Base-by-base conservation (phyloP, 2,329 filamentous ascomycete species). In the Stemphylium vesicarium region DNA sequence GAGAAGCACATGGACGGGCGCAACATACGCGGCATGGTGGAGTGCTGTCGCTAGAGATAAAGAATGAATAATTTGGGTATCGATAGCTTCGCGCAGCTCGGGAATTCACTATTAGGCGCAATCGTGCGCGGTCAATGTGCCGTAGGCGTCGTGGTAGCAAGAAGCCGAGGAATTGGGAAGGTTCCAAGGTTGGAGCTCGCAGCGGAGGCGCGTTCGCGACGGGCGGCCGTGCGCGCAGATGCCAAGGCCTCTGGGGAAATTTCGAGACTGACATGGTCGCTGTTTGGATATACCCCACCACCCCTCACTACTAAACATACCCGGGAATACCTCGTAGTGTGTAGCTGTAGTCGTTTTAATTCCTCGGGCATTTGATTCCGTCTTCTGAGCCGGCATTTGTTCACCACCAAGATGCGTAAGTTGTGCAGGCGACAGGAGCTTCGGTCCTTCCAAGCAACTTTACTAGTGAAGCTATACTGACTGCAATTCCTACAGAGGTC, bases 401-500 rank as follows among this genome's bases (percentile, higher is more conserved):
- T 47, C 69, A 73, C 52, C 36, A 74, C 74, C 68, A 73, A 71
- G 59, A 77, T 77, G 75, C 70, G 75, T 77, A 72, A 67, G 75
- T 77, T 32, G 10, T 55, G 24, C 39, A 54, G 56, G 49, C 59
- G 56, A 40, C 63, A 55, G 35, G 36, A 46, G 29, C 43, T 50
- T 31, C 24, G 59, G 64, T 60, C 33, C 59, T 55, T 52, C 6
- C 15, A 46, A 18, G 26, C 20, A 29, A 24, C 42, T 36, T 22
- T 32, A n/a, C 16, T 18, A 42, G 20, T 40, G 16, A 32, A 20
- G 6, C 42, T 15, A 58, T 48, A 62, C 66, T 75, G 41, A 70
- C 57, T 46, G 35, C 68, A 66, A 69, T 57, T 38, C 38, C 31
- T 63, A 38, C 72, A 93, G 90, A 94, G 81, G 82, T 94, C 75